Percentiles rank a stretch among this genome's conserved stretches.
Conservation (phyloP, 73 alveolate genomes). For the Paramecium biaurelia region DNA sequence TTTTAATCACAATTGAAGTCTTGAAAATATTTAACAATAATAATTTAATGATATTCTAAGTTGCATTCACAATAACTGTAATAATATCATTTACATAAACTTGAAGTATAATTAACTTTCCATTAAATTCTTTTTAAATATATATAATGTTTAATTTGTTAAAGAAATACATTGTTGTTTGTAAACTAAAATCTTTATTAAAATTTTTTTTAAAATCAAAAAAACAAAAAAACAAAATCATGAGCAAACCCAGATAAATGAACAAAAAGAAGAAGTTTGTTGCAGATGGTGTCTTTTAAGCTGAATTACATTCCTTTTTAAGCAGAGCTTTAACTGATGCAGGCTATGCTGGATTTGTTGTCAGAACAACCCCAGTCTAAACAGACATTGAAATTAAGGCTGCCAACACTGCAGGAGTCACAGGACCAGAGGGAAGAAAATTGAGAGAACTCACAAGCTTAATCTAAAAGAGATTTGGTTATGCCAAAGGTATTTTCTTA, state of each 20-base stretch:
- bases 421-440: conserved; percentile 80
- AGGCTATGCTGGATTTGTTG: conserved; percentile 90
- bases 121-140: background rate
- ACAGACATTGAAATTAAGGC: conserved; percentile 89
- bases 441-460: conserved; percentile 83
- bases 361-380: conserved; percentile 82
- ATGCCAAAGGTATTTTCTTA: background rate
- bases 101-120: background rate
- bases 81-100: background rate
- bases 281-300: conserved; percentile 92
- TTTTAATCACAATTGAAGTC: too few relatives aligned
- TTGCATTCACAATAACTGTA: background rate
- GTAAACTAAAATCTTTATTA: conserved; percentile 28
- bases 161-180: background rate
- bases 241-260: conserved; percentile 24
- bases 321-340: conserved; percentile 73
- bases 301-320: conserved; percentile 88
- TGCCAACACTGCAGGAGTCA: conserved; percentile 76
- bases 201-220: conserved; percentile 10
- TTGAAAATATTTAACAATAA: too few relatives aligned
- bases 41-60: background rate
- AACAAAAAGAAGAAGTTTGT: conserved; percentile 85
- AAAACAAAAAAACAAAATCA: conserved; percentile 7
- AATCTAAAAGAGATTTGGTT: conserved; percentile 91
- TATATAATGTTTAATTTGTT: background rate